A percentile compares a stretch with the other conserved stretches of the same genome.
Evolutionary conservation across 2,329 filamentous ascomycete species (phyloP).

Genomic region (Pseudovirgaria hyperparasitica): DNA sequence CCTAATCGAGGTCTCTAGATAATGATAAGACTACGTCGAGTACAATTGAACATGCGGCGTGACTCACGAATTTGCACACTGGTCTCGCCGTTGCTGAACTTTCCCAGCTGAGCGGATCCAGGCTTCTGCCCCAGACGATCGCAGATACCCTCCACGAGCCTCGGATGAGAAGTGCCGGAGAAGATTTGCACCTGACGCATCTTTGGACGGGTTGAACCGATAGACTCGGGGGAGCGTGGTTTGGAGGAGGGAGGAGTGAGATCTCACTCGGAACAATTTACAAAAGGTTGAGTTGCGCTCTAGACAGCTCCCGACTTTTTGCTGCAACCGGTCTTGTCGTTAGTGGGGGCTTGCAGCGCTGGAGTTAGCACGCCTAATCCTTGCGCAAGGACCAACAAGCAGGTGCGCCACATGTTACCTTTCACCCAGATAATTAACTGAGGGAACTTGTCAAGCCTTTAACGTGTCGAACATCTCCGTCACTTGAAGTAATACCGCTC

Average conservation of each 20-base stretch:
- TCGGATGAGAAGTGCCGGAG: slow-evolving; percentile 51
- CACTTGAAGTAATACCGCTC: too few relatives aligned
- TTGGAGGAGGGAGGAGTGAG: not conserved
- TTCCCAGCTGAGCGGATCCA: slow-evolving; percentile 47
- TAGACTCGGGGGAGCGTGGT: slow-evolving; percentile 12
- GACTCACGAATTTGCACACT: slow-evolving; percentile 50
- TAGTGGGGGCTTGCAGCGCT: too few relatives aligned
- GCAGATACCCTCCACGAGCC: slow-evolving; percentile 52
- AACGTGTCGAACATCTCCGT: too few relatives aligned
- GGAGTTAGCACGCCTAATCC: too few relatives aligned
- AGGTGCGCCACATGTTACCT: too few relatives aligned
- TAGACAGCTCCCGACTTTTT: too few relatives aligned
- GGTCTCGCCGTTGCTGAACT: slow-evolving; percentile 60
- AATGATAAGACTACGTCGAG: slow-evolving; percentile 3
- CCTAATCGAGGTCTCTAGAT: slow-evolving; percentile 53
- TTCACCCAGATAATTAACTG: too few relatives aligned
- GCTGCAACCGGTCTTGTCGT: too few relatives aligned
- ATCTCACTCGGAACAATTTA: too few relatives aligned
- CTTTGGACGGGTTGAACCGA: slow-evolving; percentile 20
- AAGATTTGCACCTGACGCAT: slow-evolving; percentile 60
- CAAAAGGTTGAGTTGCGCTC: too few relatives aligned
- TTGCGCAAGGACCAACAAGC: too few relatives aligned
- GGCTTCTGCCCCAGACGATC: slow-evolving; percentile 49
- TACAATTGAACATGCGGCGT: slow-evolving; percentile 6
- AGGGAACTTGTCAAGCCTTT: too few relatives aligned